Evolutionary conservation across 1,139 yeast genomes (phyloP).

Genomic region (Candida sp.): DNA sequence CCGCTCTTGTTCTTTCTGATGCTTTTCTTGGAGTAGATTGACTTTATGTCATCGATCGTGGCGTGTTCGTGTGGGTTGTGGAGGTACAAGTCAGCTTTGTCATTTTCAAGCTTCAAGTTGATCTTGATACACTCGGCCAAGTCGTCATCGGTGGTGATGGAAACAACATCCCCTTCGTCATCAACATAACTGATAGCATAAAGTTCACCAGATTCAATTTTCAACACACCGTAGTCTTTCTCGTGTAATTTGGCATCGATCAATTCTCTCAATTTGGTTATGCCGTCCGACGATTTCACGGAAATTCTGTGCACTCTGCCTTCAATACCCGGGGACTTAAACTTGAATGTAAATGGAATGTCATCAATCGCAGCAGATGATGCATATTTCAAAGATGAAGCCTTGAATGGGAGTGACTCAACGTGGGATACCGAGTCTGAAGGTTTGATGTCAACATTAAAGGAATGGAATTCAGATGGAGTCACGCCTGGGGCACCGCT

Average conservation of each 20-base stretch:
- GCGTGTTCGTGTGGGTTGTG: slow-evolving; percentile 68
- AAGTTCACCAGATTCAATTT: slow-evolving; percentile 19
- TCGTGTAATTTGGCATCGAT: slow-evolving; percentile 48
- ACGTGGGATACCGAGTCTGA: slow-evolving; percentile 70
- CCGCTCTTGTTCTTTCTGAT: slow-evolving; percentile 7
- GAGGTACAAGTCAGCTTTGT: slow-evolving; percentile 72
- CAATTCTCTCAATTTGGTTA: slow-evolving; percentile 32
- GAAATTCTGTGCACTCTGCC: slow-evolving; percentile 67
- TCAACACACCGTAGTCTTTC: slow-evolving; percentile 47
- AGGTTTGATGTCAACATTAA: slow-evolving; percentile 56
- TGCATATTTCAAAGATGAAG: slow-evolving; percentile 6
- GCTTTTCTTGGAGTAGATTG: slow-evolving; percentile 14
- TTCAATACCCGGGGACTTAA: slow-evolving; percentile 66
- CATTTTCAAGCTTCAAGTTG: slow-evolving; percentile 50
- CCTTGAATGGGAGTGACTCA: slow-evolving; percentile 28
- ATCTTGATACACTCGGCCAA: slow-evolving; percentile 71
- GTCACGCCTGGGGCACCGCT: slow-evolving; percentile 42
- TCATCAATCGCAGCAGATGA: slow-evolving; percentile 12
- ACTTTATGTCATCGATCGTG: slow-evolving; percentile 24
- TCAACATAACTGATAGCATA: slow-evolving; percentile 82
- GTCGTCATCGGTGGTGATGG: slow-evolving; percentile 77
- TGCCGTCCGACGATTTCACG: slow-evolving; percentile 35
- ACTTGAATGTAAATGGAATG: slow-evolving; percentile 65
- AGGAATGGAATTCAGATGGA: slow-evolving; percentile 56
- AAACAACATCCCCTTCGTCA: slow-evolving; percentile 85